Evolutionary conservation across 768 basidiomycete species (phyloP), one percentile per base, ranked within the genome.

Genomic region (Tricholoma saponaceum): DNA sequence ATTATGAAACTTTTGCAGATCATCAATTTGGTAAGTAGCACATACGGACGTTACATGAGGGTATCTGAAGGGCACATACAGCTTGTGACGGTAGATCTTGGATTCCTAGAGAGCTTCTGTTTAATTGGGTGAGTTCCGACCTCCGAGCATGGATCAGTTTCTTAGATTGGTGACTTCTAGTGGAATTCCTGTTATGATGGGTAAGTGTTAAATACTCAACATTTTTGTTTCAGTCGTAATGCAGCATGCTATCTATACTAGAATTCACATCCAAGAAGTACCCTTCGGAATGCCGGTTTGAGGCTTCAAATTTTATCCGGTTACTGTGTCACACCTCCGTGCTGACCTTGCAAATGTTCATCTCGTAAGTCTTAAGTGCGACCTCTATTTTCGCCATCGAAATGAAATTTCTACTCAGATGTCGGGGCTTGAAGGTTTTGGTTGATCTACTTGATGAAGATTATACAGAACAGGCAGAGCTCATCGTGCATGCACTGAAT

Each of bases 401-500:
- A 28, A 30, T 50, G 18, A 26, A 4, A 25, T 13, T 49, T 37
- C 16, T 20, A 4, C 51, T 1, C 59, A 96, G 92, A 16, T 99
- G 96, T 68, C 95, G 96, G 20, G 97, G 97, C 4, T 79, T 99
- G 54, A 90, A 91, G 66, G 91, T 95, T 26, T 81, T 99, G 0
- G 96, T 98, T 4, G 95, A 98, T 64, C 87, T 98, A 53, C 81
- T 99, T 10, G 96, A 99, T 67, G 97, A 98, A 73, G 94, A 95
- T 70, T 98, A 95, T 75, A 81, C 85, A 0, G 89, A 95, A 61
- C 92, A 97, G 71, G 85, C 87, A 12, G 91, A 93, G 53, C 85
- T 99, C 9, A 88, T 99, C 44, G 87, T 92, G 23, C 92, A 95
- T 58, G 95, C 97, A 5, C 80, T 99, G 13, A 92, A 96, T 59